Evolutionary conservation across 495 filamentous ascomycete genomes (phyloP), one percentile per base, ranked within the genome.

Genomic region (Pseudomonodictys pantanalensis): DNA sequence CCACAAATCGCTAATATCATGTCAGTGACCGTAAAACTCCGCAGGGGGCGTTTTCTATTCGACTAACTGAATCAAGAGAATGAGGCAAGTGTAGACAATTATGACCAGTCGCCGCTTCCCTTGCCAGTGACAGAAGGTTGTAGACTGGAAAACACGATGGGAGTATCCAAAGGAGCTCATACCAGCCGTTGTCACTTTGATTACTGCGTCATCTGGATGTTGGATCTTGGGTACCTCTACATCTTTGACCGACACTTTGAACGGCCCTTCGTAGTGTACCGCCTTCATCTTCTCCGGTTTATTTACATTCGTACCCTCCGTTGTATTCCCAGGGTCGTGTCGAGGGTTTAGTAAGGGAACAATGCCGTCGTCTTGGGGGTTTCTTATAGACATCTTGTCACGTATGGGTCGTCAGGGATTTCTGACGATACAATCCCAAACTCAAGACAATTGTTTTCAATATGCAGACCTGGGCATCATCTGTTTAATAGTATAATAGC

Each of bases 131-230:
- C n/a, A n/a, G n/a, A n/a, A n/a, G n/a, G n/a, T n/a, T n/a, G n/a
- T n/a, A n/a, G n/a, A n/a, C n/a, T n/a, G n/a, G n/a, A 48, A 6
- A 55, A 12, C 2, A 2, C 15, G 17, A 7, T 58, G 26, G 1
- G 20, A 30, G 11, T 7, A 18, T 9, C 12, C 24, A 18, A 28
- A 12, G 18, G 25, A 11, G 18, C 23, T 29, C 57, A 18, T 52
- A 73, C 77, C 64, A 33, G 79, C 75, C 17, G 78, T 83, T 17
- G 80, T 83, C 26, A 84, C 77, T 58, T 79, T 81, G 55, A 85
- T 74, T 58, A 85, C 75, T 41, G 73, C 71, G 64, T 81, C 79
- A 65, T 81, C 77, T 1, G 79, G 76, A 67, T 81, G 81, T 56
- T 80, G 69, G 38, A 84, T 60, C 56, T 75, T 77, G 0, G 81